phyloP scores from a whole-genome alignment of 371 early-diverging fungal species.

The Lichtheimia ornata region DNA sequence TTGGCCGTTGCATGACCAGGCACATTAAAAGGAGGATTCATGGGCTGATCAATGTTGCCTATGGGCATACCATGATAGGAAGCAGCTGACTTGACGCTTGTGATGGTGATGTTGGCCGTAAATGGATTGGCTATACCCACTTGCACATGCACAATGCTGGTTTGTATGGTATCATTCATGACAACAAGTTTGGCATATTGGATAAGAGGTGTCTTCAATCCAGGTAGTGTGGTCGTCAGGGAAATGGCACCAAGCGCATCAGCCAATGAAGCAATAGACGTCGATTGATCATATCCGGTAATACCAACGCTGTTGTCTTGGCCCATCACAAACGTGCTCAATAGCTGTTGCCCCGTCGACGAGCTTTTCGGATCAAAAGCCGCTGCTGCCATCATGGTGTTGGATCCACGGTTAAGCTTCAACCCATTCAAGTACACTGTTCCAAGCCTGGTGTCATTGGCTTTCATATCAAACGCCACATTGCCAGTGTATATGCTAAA shows the following conservation, averaged over 20 bases:
- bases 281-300: constrained; percentile 43
- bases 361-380: constrained; percentile 49
- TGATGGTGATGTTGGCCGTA: constrained; percentile 46
- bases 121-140: constrained; percentile 61
- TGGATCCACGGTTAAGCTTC: constrained; percentile 44
- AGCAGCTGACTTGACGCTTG: constrained; percentile 44
- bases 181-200: constrained; percentile 46
- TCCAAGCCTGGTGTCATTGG: constrained; percentile 42
- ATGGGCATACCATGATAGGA: constrained; percentile 49
- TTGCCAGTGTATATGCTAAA: constrained; percentile 57
- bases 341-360: constrained; percentile 42
- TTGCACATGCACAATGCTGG: constrained; percentile 43
- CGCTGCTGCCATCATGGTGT: constrained; percentile 45
- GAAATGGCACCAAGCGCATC: constrained; percentile 42
- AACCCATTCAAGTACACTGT: constrained; percentile 46
- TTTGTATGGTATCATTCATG: constrained; percentile 34
- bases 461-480: constrained; percentile 40
- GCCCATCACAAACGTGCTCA: constrained; percentile 55
- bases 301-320: constrained; percentile 46
- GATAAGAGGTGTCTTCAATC: constrained; percentile 43
- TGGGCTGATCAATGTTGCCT: constrained; percentile 51
- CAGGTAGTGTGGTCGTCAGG: constrained; percentile 51
- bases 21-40: constrained; percentile 35
- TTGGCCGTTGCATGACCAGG: constrained; percentile 32
- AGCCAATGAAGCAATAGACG: constrained; percentile 46